phyloP scores from a whole-genome alignment of 2,329 filamentous ascomycete genomes.

The Cryphonectria nitschkei region DNA sequence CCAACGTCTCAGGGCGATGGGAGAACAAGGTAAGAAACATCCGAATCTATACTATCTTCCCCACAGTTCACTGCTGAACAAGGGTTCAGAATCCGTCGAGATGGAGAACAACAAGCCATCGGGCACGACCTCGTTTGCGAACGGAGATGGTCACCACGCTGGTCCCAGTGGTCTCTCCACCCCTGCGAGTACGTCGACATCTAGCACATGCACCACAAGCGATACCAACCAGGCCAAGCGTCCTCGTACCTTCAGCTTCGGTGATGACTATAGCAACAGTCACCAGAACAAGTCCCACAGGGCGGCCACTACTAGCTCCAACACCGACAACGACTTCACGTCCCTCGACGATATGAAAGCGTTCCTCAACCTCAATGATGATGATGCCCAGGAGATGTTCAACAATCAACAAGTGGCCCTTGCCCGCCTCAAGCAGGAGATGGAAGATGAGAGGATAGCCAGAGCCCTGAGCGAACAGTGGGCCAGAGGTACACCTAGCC shows the following conservation, averaged over 20 bases:
- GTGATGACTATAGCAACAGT: conserved; percentile 19
- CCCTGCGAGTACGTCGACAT: conserved; percentile 18
- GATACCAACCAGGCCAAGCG: conserved; percentile 22
- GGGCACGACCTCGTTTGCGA: conserved; percentile 16
- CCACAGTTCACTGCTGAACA: conserved; percentile 4
- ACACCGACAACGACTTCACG: conserved; percentile 20
- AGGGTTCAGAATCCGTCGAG: not conserved
- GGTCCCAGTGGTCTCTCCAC: conserved; percentile 17
- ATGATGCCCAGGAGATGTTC: conserved; percentile 31
- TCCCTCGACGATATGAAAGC: conserved; percentile 30
- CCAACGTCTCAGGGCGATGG: conserved; percentile 33
- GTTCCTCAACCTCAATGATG: conserved; percentile 46
- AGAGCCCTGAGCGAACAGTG: conserved; percentile 28
- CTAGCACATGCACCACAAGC: conserved; percentile 8
- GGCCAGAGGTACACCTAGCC: conserved; percentile 8
- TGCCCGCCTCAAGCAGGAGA: conserved; percentile 42
- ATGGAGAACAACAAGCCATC: not conserved
- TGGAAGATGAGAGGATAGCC: conserved; percentile 39
- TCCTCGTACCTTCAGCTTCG: conserved; percentile 17
- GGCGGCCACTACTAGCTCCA: conserved; percentile 20
- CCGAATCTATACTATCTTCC: too few relatives aligned
- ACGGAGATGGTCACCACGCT: conserved; percentile 4
- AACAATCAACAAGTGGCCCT: conserved; percentile 41
- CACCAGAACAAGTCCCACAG: conserved; percentile 27
- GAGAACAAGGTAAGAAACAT: conserved; percentile 19